Percentiles rank a stretch among this genome's conserved stretches.
Evolutionary conservation across 306 rosid genomes (phyloP).

Genomic region (Quercus mongolica): DNA sequence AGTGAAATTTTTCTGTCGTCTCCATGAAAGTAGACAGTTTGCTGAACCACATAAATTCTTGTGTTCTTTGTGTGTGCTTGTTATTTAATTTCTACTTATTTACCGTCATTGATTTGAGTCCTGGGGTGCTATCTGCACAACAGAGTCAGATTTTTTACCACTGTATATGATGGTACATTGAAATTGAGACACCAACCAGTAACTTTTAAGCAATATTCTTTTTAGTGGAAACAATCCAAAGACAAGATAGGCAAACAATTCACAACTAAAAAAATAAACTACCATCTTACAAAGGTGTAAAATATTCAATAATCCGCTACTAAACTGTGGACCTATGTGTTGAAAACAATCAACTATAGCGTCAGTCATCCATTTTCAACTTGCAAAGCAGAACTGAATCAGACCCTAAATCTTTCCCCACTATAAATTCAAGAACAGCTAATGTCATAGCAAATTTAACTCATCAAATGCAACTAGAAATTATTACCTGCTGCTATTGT

Average conservation of each 20-base stretch:
- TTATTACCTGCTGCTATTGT: slow-evolving; percentile 64
- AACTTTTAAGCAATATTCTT: background rate
- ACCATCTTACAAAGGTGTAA: too few species aligned
- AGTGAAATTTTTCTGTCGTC: too few species aligned
- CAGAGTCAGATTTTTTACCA: background rate
- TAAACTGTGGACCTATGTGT: background rate
- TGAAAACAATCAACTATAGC: background rate
- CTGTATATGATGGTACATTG: background rate
- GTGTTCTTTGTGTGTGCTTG: too few species aligned
- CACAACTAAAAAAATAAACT: background rate
- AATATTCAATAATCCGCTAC: background rate
- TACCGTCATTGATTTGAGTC: too few species aligned
- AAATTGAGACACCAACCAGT: background rate
- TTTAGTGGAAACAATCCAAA: background rate
- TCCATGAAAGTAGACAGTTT: too few species aligned
- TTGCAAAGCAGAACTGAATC: slow-evolving; percentile 1
- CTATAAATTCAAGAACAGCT: slow-evolving; percentile 3
- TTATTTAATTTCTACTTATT: too few species aligned
- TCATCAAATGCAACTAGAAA: slow-evolving; percentile 15
- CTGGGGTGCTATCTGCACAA: too few species aligned
- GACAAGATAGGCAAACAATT: background rate
- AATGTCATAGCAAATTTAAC: background rate
- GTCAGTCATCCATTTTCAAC: background rate
- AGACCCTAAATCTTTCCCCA: background rate
- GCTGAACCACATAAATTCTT: too few species aligned